phyloP scores from a whole-genome alignment of 1,139 yeast species.

The Magnusiomyces suaveolens region DNA sequence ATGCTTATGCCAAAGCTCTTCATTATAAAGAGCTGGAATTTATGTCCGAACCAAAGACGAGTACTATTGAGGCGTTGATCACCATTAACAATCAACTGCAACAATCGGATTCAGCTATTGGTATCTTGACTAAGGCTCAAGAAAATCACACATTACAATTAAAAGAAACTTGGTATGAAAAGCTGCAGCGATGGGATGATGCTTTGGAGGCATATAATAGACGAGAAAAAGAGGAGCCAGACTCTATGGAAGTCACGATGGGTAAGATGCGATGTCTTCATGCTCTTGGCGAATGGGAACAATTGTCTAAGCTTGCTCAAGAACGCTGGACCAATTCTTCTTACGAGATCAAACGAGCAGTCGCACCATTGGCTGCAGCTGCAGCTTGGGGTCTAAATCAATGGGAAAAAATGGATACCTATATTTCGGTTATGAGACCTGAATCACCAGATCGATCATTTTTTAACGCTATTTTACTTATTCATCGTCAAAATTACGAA shows the following conservation, averaged over 20 bases:
- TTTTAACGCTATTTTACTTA: slow-evolving; percentile 77
- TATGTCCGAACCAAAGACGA: slow-evolving; percentile 84
- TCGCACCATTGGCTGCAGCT: slow-evolving; percentile 97
- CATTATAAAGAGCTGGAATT: slow-evolving; percentile 94
- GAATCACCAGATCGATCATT: slow-evolving; percentile 94
- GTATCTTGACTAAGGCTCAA: slow-evolving; percentile 91
- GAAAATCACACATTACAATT: slow-evolving; percentile 84
- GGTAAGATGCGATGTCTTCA: slow-evolving; percentile 97
- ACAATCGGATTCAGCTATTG: slow-evolving; percentile 96
- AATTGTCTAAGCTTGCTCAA: slow-evolving; percentile 73
- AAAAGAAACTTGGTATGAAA: slow-evolving; percentile 96
- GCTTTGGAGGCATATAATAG: slow-evolving; percentile 84
- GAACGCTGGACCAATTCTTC: slow-evolving; percentile 74
- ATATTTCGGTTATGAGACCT: slow-evolving; percentile 77
- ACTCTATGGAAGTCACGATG: slow-evolving; percentile 67
- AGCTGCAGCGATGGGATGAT: slow-evolving; percentile 95
- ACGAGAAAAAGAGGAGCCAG: slow-evolving; percentile 38
- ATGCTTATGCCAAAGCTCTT: slow-evolving; percentile 93
- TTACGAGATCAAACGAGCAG: slow-evolving; percentile 66
- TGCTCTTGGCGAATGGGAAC: slow-evolving; percentile 98
- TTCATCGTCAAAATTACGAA: slow-evolving; percentile 78
- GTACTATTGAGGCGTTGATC: slow-evolving; percentile 85
- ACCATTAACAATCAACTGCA: slow-evolving; percentile 89
- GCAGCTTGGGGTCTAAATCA: slow-evolving; percentile 99
- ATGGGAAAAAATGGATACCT: slow-evolving; percentile 94